Base-by-base conservation (phyloP, 352 stramenopile genomes). In the Phytophthora fragariae region DNA sequence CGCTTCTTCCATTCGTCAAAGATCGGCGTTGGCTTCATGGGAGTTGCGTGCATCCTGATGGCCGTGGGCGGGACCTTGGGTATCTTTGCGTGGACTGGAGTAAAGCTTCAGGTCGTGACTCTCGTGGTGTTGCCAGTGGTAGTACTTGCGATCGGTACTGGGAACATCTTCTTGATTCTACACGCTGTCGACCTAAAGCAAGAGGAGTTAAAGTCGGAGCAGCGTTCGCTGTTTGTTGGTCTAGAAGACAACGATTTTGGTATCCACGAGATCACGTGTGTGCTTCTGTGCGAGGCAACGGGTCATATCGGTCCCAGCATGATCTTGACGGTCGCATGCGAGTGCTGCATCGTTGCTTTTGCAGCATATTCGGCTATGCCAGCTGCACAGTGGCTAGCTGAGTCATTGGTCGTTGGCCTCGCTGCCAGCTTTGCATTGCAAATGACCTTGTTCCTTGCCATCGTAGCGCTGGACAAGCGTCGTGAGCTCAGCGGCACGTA, bases 141-240 rank as follows among this genome's bases (percentile, higher is more conserved):
- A 47, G 83, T 81, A 33, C 71, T 95, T 0, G 86, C 82, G 1
- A 91, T 95, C 46, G 83, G 85, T n/a, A 81, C 90, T 9, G 84
- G 88, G 33, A 91, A 92, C 47, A 85, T 93, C 37, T 93, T 93
- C 59, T 66, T 91, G 17, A 75, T 95, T 44, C 76, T 93, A 8
- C 73, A 92, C 62, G 80, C 86, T 24, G 52, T 92, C 7, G 77
- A 78, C 14, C 49, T 83, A 33, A 88, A 85, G 59, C 80, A 93
- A 57, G 49, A 77, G 7, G 75, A 85, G 52, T 39, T 89, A 15
- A 70, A 79, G 39, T 79, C 77, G 41, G 79, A 89, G 39, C 79
- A 88, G 35, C 72, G 69, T 9, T 81, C 68, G 24, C 55, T 92
- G 35, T 92, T 92, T 67, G 58, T 83, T 9, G 77, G 70, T 0